Evolutionary conservation across 1,284 basidiomycete genomes (phyloP).

Genomic region (Cutaneotrichosporon arboriforme): DNA sequence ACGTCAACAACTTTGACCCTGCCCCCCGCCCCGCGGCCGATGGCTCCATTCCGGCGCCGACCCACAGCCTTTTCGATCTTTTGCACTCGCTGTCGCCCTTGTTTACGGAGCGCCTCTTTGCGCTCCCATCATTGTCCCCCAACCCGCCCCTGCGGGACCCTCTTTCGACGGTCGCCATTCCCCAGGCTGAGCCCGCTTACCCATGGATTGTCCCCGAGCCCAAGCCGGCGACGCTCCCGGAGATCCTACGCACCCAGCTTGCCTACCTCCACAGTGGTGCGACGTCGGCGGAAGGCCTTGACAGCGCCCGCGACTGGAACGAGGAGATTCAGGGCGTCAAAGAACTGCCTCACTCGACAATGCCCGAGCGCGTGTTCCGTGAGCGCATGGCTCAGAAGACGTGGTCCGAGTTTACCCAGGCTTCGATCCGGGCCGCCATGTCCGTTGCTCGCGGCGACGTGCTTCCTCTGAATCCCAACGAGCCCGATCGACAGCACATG

Average conservation of each 20-base stretch:
- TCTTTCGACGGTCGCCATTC: constrained; percentile 51
- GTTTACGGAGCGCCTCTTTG: constrained; percentile 46
- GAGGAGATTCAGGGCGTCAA: constrained; percentile 56
- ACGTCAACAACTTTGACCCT: constrained; percentile 50
- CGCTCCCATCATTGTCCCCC: constrained; percentile 35
- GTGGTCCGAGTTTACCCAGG: constrained; percentile 54
- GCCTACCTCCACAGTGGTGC: constrained; percentile 56
- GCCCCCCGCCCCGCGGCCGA: constrained; percentile 39
- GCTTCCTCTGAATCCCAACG: constrained; percentile 56
- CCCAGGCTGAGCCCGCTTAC: constrained; percentile 53
- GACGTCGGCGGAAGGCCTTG: constrained; percentile 51
- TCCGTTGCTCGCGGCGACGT: constrained; percentile 53
- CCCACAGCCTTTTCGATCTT: constrained; percentile 54
- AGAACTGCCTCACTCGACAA: constrained; percentile 52
- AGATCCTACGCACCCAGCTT: constrained; percentile 54
- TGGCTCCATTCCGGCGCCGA: constrained; percentile 30
- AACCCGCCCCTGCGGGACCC: constrained; percentile 39
- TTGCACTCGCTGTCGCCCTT: constrained; percentile 50
- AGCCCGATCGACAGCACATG: constrained; percentile 53
- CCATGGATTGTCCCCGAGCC: constrained; percentile 51
- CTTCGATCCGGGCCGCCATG: constrained; percentile 52
- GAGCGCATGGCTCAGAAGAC: constrained; percentile 55
- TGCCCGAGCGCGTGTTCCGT: constrained; percentile 53
- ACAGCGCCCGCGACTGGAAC: constrained; percentile 57
- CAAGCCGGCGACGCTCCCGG: constrained; percentile 46